phyloP scores from a whole-genome alignment of 1,284 basidiomycete genomes.

The Apiotrichum sp. region DNA sequence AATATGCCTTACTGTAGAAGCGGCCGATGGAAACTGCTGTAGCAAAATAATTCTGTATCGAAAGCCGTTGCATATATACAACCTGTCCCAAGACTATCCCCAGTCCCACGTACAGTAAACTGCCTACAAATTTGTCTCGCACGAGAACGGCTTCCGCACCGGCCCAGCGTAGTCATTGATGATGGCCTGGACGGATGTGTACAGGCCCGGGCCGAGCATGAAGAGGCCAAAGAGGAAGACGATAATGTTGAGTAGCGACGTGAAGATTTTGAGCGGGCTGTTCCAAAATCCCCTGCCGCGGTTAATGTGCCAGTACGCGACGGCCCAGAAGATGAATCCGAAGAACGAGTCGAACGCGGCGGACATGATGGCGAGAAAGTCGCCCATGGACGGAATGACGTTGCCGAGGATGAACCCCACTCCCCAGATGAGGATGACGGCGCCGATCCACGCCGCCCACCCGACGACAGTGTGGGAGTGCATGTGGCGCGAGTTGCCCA shows the following conservation, averaged over 20 bases:
- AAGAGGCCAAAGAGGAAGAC: constrained; percentile 47
- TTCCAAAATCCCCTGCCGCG: constrained; percentile 32
- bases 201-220: constrained; percentile 50
- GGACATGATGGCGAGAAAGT: constrained; percentile 47
- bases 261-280: constrained; percentile 24
- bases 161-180: constrained; percentile 34
- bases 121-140: constrained; percentile 13
- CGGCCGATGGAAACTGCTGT: too few relatives aligned
- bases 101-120: too few relatives aligned
- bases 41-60: too few relatives aligned
- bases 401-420: constrained; percentile 57
- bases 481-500: constrained; percentile 50
- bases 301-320: constrained; percentile 49
- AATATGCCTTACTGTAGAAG: too few relatives aligned
- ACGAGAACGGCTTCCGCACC: constrained; percentile 21
- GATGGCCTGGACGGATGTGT: constrained; percentile 50
- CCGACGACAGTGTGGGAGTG: constrained; percentile 56
- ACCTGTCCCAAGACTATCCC: too few relatives aligned
- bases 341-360: constrained; percentile 37
- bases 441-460: constrained; percentile 57
- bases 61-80: too few relatives aligned
- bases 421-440: constrained; percentile 56
- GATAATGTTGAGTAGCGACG: constrained; percentile 41
- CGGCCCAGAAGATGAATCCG: constrained; percentile 50
- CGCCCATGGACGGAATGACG: constrained; percentile 49